Base-by-base conservation (phyloP, 306 rosid genomes). In the Bauhinia variegata region DNA sequence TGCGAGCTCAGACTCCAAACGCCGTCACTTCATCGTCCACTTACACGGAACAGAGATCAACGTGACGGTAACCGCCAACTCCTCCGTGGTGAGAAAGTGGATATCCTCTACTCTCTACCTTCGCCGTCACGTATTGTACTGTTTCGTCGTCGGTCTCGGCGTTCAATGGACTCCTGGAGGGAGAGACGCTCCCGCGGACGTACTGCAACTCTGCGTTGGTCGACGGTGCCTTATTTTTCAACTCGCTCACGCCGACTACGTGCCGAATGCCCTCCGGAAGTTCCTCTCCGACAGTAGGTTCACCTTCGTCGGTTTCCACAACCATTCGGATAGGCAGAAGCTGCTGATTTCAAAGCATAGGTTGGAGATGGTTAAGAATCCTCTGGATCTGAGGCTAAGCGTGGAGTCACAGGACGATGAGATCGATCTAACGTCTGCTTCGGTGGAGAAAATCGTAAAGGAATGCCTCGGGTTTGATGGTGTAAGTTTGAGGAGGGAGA, bases 91-190 rank as follows among this genome's bases (percentile, higher is more conserved):
- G 19, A 17, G 18, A 6, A 33, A 14, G 2, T 85, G 91, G 91
- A 14, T 85, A 30, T 0, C 1, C 17, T 1, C 6, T 38, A 53
- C 16, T 3, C 56, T 57, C 32, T 4, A 12, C 71, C 7, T 23
- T 6, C 38, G 31, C 52, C 60, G 67, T 5, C 0, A 3, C 53
- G 17, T 11, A 60, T 6, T 4, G 1, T 0, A 19, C 37, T 41
- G 36, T 32, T 84, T 83, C 30, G 59, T 82, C 16, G 77, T 78
- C 15, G 88, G 86, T 9, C 79, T 80, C 56, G 86, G 84, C 47
- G 73, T 84, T n/a, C 84, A 84, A n/a, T 84, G 85, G 86, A 77
- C 75, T 14, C 82, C 88, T 0, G 7, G 18, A 12, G 11, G 4
- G 2, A 4, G 0, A 0, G 12, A 23, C 10, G 16, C 59, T 41